A percentile compares a stretch with the other conserved stretches of the same genome.
phyloP scores from a whole-genome alignment of 2,329 filamentous ascomycete genomes.

The Hortaea sp. region DNA sequence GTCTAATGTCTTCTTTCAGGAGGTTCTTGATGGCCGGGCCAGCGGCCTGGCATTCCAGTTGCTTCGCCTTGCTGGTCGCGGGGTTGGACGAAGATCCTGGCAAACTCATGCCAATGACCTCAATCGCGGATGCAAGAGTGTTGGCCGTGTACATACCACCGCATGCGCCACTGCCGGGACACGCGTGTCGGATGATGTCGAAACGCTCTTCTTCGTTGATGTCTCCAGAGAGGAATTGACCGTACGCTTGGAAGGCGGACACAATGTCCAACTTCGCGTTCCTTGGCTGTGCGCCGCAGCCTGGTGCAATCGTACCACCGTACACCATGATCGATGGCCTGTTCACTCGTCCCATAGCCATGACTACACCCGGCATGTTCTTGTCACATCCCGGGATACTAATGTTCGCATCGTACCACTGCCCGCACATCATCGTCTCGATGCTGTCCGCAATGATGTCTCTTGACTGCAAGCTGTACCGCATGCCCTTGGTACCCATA shows the following conservation, averaged over 20 bases:
- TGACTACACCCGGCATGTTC: slow-evolving; percentile 77
- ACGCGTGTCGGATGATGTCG: slow-evolving; percentile 89
- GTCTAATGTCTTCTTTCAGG: slow-evolving; percentile 41
- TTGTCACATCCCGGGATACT: slow-evolving; percentile 97
- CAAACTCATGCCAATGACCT: slow-evolving; percentile 41
- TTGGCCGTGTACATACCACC: slow-evolving; percentile 62
- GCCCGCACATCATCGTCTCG: slow-evolving; percentile 96
- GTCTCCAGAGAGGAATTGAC: slow-evolving; percentile 83
- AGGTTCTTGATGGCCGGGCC: slow-evolving; percentile 42
- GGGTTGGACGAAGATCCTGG: slow-evolving; percentile 43
- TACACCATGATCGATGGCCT: slow-evolving; percentile 96
- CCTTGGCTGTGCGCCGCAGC: slow-evolving; percentile 66
- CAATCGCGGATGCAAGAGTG: slow-evolving; percentile 43
- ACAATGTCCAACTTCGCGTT: slow-evolving; percentile 60
- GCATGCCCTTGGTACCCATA: slow-evolving; percentile 97
- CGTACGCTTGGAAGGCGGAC: slow-evolving; percentile 95
- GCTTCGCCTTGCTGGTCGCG: slow-evolving; percentile 41
- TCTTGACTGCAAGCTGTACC: slow-evolving; percentile 70
- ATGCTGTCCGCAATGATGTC: slow-evolving; percentile 97
- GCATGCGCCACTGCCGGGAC: slow-evolving; percentile 72
- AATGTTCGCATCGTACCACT: slow-evolving; percentile 98
- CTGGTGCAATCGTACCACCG: slow-evolving; percentile 85
- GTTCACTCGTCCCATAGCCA: slow-evolving; percentile 89
- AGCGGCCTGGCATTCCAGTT: slow-evolving; percentile 39
- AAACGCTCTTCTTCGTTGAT: slow-evolving; percentile 86